Conservation (phyloP, 495 filamentous ascomycete genomes). For the Lepraria neglecta region DNA sequence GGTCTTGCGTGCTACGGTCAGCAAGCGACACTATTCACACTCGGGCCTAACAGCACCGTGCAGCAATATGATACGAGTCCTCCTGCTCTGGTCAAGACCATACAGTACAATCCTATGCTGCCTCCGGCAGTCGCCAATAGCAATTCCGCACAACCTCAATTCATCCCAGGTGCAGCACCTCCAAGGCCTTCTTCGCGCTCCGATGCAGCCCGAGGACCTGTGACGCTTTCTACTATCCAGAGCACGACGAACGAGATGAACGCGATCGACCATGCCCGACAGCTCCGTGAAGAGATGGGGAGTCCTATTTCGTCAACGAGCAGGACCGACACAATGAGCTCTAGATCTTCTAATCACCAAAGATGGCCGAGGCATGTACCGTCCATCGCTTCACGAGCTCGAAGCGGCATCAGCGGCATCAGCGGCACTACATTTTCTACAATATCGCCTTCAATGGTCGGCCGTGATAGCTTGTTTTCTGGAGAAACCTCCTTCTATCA, state of each 20-base stretch:
- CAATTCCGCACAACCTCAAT: slow-evolving; percentile 15
- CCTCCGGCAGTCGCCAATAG: slow-evolving; percentile 52
- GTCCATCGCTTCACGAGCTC: slow-evolving; percentile 36
- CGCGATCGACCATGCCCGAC: slow-evolving; percentile 40
- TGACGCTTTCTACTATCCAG: slow-evolving; percentile 31
- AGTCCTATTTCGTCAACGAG: slow-evolving; percentile 62
- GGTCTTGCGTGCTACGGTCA: slow-evolving; percentile 85
- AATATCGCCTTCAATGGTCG: slow-evolving; percentile 30
- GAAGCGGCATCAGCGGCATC: slow-evolving; percentile 33
- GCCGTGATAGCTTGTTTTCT: slow-evolving; percentile 28
- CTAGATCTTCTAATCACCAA: slow-evolving; percentile 41
- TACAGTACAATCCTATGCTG: slow-evolving; percentile 72
- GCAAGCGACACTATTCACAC: slow-evolving; percentile 83
- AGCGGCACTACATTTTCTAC: slow-evolving; percentile 37
- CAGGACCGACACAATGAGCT: slow-evolving; percentile 55
- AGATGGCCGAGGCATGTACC: slow-evolving; percentile 31
- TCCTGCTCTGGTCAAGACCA: slow-evolving; percentile 70
- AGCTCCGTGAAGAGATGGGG: slow-evolving; percentile 50
- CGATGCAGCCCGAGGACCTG: slow-evolving; percentile 20
- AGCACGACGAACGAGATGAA: slow-evolving; percentile 41
- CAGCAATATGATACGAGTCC: slow-evolving; percentile 93
- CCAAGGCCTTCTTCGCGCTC: slow-evolving; percentile 23
- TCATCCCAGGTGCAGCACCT: slow-evolving; percentile 27
- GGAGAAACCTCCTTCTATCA: slow-evolving; percentile 30
- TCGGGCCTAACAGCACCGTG: slow-evolving; percentile 78